Evolutionary conservation across 2,329 filamentous ascomycete species (phyloP).

Genomic region (Penicillium vulpinum): DNA sequence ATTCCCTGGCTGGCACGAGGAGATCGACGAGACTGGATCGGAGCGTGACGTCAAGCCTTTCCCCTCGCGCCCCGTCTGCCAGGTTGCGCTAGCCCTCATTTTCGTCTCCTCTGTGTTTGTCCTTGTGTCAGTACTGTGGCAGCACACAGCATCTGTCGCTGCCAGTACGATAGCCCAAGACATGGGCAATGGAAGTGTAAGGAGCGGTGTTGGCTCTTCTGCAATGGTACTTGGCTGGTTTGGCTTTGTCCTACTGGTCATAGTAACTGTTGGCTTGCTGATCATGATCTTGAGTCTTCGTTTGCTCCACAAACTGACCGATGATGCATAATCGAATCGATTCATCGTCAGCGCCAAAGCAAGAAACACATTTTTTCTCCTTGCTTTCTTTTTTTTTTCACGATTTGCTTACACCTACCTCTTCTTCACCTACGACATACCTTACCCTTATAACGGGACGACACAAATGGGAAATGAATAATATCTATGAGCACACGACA

Average conservation of each 20-base stretch:
- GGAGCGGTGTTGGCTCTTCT: constrained; percentile 83
- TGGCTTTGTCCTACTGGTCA: constrained; percentile 86
- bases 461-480: constrained; percentile 30
- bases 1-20: constrained; percentile 96
- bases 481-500: constrained; percentile 20
- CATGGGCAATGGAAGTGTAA: constrained; percentile 84
- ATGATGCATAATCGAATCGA: constrained; percentile 35
- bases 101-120: constrained; percentile 69
- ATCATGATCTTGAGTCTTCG: constrained; percentile 96
- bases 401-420: constrained; percentile 7
- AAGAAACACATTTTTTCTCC: not conserved
- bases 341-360: not conserved
- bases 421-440: constrained; percentile 11
- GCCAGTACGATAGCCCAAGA: constrained; percentile 92
- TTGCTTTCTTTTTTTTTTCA: constrained; percentile 14
- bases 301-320: constrained; percentile 64
- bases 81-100: constrained; percentile 90
- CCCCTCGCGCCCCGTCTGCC: constrained; percentile 86
- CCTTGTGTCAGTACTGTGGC: constrained; percentile 61
- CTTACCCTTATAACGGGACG: constrained; percentile 19
- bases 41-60: constrained; percentile 93
- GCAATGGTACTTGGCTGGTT: constrained; percentile 99
- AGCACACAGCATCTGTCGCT: constrained; percentile 91
- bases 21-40: constrained; percentile 74
- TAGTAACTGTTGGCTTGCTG: constrained; percentile 90